A percentile compares a stretch with the other conserved stretches of the same genome.
Evolutionary conservation across 2,329 filamentous ascomycete species (phyloP).

Genomic region (Botryotinia narcissicola): DNA sequence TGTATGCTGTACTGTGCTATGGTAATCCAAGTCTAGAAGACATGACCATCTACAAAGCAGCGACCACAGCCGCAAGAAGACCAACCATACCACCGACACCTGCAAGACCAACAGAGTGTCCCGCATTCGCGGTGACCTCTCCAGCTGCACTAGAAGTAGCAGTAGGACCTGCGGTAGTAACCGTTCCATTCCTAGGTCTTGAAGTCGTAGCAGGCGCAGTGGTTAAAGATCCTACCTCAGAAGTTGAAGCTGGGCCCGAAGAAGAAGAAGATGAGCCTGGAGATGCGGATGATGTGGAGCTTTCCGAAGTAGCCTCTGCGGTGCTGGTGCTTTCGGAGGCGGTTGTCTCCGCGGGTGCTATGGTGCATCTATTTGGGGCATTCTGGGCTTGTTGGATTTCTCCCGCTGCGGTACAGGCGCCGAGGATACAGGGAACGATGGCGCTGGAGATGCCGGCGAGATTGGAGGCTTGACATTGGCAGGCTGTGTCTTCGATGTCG

Average conservation of each 20-base stretch:
- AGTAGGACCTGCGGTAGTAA: not conserved
- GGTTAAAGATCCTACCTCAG: not conserved
- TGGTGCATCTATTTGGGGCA: not conserved
- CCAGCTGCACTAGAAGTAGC: not conserved
- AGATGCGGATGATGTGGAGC: constrained; percentile 1
- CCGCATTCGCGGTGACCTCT: constrained; percentile 1
- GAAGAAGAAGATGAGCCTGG: not conserved
- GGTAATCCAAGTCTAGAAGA: not conserved
- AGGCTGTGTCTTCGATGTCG: constrained; percentile 5
- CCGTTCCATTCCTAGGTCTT: not conserved
- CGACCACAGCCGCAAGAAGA: not conserved
- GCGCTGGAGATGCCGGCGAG: not conserved
- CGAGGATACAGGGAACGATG: not conserved
- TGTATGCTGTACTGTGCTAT: not conserved
- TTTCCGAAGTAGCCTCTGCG: not conserved
- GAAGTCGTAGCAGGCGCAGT: not conserved
- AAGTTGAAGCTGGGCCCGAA: not conserved
- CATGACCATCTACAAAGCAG: constrained; percentile 6
- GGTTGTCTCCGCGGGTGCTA: not conserved
- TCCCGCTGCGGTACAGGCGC: not conserved
- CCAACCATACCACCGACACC: constrained; percentile 10
- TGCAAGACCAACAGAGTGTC: not conserved
- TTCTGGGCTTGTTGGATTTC: not conserved
- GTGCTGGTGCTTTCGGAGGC: not conserved
- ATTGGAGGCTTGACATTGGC: constrained; percentile 8